Evolutionary conservation across 2,329 filamentous ascomycete species (phyloP).

Genomic region (Nothophoma quercina): DNA sequence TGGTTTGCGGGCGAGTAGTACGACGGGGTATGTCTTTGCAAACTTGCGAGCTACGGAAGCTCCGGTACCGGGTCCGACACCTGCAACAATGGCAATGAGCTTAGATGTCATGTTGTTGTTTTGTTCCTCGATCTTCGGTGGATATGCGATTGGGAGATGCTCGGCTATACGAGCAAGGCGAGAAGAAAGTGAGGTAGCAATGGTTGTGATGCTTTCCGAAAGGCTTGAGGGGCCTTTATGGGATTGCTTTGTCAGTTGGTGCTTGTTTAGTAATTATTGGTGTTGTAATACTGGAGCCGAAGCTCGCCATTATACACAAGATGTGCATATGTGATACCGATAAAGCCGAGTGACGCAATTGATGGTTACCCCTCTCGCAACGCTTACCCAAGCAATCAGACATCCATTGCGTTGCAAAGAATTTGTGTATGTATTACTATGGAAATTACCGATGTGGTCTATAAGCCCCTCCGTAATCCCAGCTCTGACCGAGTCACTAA

Average conservation of each 20-base stretch:
- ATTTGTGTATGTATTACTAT: not conserved
- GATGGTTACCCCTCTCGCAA: constrained; percentile 33
- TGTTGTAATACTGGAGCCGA: constrained; percentile 30
- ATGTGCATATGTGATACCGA: constrained; percentile 20
- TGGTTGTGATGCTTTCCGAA: not conserved
- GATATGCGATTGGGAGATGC: constrained; percentile 4
- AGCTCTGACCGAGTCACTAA: not conserved
- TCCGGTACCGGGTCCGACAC: constrained; percentile 76
- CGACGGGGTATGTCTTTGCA: constrained; percentile 72
- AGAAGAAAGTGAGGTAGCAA: not conserved
- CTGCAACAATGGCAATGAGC: constrained; percentile 73
- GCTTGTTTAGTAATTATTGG: constrained; percentile 34
- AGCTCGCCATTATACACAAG: constrained; percentile 17
- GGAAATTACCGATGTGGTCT: no score
- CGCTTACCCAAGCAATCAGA: not conserved
- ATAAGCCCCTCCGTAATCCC: no score
- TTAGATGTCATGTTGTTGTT: constrained; percentile 50
- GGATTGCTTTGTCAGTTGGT: constrained; percentile 2
- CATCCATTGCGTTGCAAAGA: not conserved
- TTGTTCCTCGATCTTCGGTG: not conserved
- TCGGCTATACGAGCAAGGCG: not conserved
- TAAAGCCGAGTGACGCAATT: constrained; percentile 34
- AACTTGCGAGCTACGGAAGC: constrained; percentile 68
- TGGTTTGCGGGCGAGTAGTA: constrained; percentile 74
- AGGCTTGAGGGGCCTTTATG: not conserved